These are phyloP conservation scores for Rusavskia elegans DNA, from an alignment of 495 filamentous ascomycete genomes.

Conservation along the genomic window DNA sequence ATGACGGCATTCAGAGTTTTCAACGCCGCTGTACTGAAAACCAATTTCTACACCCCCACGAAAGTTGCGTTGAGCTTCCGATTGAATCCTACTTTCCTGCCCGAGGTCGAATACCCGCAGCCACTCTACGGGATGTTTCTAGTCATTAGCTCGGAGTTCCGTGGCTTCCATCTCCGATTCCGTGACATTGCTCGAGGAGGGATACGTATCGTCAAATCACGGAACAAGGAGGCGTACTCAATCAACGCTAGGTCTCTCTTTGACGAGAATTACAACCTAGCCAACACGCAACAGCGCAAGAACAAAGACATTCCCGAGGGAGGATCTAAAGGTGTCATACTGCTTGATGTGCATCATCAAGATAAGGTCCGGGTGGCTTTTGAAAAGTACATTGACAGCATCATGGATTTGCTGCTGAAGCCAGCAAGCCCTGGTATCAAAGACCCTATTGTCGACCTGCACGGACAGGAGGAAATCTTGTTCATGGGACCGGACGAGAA, in stretches of 20 bases:
- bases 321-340: conserved; percentile 92
- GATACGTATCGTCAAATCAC: conserved; percentile 95
- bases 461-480: conserved; percentile 86
- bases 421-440: conserved; percentile 92
- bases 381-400: conserved; percentile 98
- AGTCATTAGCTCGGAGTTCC: conserved; percentile 89
- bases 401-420: conserved; percentile 82
- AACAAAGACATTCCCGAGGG: conserved; percentile 99
- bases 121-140: conserved; percentile 96
- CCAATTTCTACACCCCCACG: conserved; percentile 98
- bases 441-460: conserved; percentile 89
- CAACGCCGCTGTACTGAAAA: conserved; percentile 82
- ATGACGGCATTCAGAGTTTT: conserved; percentile 95
- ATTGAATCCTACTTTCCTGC: conserved; percentile 76
- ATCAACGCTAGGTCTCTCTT: conserved; percentile 95
- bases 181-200: conserved; percentile 92
- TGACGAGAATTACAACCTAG: conserved; percentile 96
- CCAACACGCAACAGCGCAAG: conserved; percentile 97
- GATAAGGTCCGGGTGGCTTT: conserved; percentile 84
- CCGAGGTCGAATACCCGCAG: conserved; percentile 81
- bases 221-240: conserved; percentile 83
- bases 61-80: conserved; percentile 98
- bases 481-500: conserved; percentile 99
- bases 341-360: conserved; percentile 85
- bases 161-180: conserved; percentile 95